Conservation (phyloP, 345 rosid species). For the Lepidium didymum region DNA sequence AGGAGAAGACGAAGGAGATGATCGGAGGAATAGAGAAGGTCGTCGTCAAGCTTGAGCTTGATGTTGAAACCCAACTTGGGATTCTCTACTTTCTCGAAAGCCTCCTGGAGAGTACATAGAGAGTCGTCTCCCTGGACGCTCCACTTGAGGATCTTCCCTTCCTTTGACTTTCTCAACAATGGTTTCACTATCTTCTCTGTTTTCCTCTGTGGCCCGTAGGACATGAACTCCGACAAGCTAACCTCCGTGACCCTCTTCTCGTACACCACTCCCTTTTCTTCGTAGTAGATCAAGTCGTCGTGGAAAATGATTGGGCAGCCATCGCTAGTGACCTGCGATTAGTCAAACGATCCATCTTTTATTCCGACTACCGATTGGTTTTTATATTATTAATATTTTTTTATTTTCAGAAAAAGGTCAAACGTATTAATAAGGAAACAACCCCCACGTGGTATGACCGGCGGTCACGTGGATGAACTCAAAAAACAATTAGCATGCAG, state of each 20-base stretch:
- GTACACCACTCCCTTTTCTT: constrained; percentile 54
- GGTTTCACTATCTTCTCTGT: constrained; percentile 42
- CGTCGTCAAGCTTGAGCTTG: constrained; percentile 86
- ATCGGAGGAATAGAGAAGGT: constrained; percentile 53
- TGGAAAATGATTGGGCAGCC: constrained; percentile 93
- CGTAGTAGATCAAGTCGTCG: constrained; percentile 66
- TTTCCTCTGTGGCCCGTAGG: constrained; percentile 70
- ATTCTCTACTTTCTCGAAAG: constrained; percentile 55
- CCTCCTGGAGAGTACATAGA: constrained; percentile 70
- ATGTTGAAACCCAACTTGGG: constrained; percentile 78
- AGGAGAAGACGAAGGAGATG: constrained; percentile 54
- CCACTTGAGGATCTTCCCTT: constrained; percentile 68
- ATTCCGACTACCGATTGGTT: not conserved
- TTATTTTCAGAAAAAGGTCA: not conserved
- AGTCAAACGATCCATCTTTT: not conserved
- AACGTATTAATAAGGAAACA: not conserved
- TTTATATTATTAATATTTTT: not conserved
- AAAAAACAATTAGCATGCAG: not conserved
- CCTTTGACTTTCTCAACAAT: constrained; percentile 62
- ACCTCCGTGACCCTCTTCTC: constrained; percentile 83
- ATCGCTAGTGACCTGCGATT: constrained; percentile 81
- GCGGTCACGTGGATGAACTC: constrained; percentile 13
- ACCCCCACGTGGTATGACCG: constrained; percentile 14
- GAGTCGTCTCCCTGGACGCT: constrained; percentile 64
- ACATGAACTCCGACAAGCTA: constrained; percentile 53